phyloP scores from a whole-genome alignment of 176 grass and related monocot genomes.

The Lolium perenne region DNA sequence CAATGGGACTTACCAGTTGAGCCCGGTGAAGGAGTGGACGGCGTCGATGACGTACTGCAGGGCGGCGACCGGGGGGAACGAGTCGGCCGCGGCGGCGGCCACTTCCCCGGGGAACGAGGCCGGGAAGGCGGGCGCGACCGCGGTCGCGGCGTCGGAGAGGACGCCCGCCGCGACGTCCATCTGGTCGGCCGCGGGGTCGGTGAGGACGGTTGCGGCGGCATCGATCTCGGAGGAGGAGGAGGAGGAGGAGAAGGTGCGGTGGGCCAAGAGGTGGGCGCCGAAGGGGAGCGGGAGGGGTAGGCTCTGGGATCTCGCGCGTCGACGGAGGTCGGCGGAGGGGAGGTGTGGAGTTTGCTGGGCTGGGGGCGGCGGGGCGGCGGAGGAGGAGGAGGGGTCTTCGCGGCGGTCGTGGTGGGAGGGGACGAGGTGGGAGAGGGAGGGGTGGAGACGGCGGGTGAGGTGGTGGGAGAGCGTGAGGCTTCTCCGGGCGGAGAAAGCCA shows the following conservation, averaged over 20 bases:
- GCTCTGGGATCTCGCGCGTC: slow-evolving; percentile 18
- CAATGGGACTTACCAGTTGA: slow-evolving; percentile 64
- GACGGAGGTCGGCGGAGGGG: slow-evolving; percentile 6
- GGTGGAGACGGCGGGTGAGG: slow-evolving; percentile 52
- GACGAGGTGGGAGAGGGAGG: slow-evolving; percentile 53
- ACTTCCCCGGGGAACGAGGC: slow-evolving; percentile 74
- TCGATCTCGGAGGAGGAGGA: slow-evolving; percentile 35
- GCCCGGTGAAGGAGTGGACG: slow-evolving; percentile 67
- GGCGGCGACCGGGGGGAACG: slow-evolving; percentile 64
- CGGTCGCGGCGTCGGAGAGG: slow-evolving; percentile 29
- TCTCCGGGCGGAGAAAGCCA: slow-evolving; percentile 67
- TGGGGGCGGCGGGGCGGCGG: background rate
- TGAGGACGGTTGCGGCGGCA: slow-evolving; percentile 42
- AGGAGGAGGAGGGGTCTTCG: slow-evolving; percentile 33
- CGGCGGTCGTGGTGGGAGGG: slow-evolving; percentile 35
- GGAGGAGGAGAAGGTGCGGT: slow-evolving; percentile 37
- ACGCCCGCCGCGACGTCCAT: slow-evolving; percentile 32
- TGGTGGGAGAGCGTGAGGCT: slow-evolving; percentile 54
- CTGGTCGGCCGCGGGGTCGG: slow-evolving; percentile 32
- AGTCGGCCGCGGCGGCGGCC: slow-evolving; percentile 77
- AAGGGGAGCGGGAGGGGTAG: slow-evolving; percentile 39
- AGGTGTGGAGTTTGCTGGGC: slow-evolving; percentile 13
- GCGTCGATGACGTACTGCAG: slow-evolving; percentile 82
- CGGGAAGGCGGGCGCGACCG: slow-evolving; percentile 24
- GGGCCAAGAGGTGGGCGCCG: slow-evolving; percentile 36